phyloP scores from a whole-genome alignment of 331 rosid genomes.

The Spiraea crenata region DNA sequence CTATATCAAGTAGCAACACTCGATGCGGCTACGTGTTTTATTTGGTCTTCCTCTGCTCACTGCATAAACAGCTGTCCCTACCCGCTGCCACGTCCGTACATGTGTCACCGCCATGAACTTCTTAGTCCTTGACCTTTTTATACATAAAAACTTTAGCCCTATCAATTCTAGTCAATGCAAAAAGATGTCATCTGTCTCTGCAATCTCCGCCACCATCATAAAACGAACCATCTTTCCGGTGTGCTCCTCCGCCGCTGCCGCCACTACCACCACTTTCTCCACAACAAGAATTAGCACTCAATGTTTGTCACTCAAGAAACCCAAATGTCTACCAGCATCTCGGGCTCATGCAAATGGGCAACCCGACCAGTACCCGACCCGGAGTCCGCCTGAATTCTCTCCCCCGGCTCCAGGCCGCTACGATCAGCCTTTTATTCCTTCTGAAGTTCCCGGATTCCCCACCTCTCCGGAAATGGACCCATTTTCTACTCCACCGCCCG shows the following conservation, averaged over 20 bases:
- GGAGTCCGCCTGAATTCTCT: slow-evolving; percentile 44
- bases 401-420: slow-evolving; percentile 15
- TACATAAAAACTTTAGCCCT: too few species aligned
- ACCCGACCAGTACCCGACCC: slow-evolving; percentile 27
- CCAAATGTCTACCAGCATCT: background rate
- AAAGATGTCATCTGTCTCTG: slow-evolving; percentile 30
- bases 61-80: slow-evolving; percentile 5
- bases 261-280: background rate
- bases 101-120: background rate
- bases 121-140: too few species aligned
- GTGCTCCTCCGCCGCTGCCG: background rate
- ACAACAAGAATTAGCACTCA: background rate
- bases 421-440: slow-evolving; percentile 32
- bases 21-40: too few species aligned
- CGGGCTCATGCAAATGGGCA: background rate
- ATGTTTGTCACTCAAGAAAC: background rate
- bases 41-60: too few species aligned
- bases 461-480: slow-evolving; percentile 42
- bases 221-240: slow-evolving; percentile 32
- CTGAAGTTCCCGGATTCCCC: slow-evolving; percentile 34
- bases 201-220: slow-evolving; percentile 39
- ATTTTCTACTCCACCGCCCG: slow-evolving; percentile 27
- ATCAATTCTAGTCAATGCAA: too few species aligned
- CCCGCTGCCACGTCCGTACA: background rate
- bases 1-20: too few species aligned